A percentile compares a stretch with the other conserved stretches of the same genome.
Conservation (phyloP, 345 rosid genomes). For the Eucalyptus marginata region DNA sequence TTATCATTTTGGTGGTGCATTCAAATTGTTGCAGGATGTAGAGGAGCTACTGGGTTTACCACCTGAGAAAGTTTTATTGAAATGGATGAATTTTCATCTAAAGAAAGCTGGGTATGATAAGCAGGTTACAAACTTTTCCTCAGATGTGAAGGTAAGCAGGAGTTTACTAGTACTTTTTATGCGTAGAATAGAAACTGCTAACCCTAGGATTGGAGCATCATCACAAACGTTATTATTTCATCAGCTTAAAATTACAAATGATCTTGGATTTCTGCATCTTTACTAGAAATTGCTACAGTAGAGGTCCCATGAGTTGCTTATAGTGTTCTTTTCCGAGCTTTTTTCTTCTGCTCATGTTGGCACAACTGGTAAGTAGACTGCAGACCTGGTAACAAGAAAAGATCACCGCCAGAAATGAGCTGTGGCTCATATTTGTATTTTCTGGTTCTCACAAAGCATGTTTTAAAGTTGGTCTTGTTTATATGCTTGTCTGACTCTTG, state of each 20-base stretch:
- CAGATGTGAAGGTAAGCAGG: constrained; percentile 79
- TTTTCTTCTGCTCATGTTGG: background rate
- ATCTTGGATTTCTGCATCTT: background rate
- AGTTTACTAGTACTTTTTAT: background rate
- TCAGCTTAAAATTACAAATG: background rate
- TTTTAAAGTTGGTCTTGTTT: background rate
- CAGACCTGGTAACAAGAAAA: background rate
- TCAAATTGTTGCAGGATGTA: constrained; percentile 47
- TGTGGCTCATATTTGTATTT: background rate
- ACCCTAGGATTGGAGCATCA: background rate
- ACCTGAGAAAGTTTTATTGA: constrained; percentile 89
- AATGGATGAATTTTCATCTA: constrained; percentile 98
- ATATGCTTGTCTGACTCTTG: background rate
- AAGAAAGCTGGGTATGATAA: constrained; percentile 89
- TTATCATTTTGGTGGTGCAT: background rate
- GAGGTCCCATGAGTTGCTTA: background rate
- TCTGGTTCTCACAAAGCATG: background rate
- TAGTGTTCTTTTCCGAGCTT: background rate
- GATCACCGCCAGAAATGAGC: background rate
- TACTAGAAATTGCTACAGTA: background rate
- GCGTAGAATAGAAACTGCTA: background rate
- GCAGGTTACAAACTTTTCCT: constrained; percentile 87
- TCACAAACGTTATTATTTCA: background rate
- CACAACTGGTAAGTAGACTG: background rate
- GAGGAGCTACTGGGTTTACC: constrained; percentile 91